Conservation (phyloP, 2,329 filamentous ascomycete genomes). For the Penicillium sp. region DNA sequence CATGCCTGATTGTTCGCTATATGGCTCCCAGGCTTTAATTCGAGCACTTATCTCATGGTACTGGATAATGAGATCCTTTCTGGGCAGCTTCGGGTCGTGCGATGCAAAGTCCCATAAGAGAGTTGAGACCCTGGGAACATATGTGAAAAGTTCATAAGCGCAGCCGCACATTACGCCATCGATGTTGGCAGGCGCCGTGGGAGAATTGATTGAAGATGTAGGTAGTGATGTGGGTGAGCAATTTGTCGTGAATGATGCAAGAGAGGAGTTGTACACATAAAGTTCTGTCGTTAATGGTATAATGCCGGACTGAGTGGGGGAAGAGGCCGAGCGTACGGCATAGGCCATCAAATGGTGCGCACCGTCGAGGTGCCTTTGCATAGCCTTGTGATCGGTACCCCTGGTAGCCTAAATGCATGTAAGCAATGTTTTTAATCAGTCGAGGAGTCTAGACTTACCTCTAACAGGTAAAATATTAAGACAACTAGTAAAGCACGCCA, state of each 20-base stretch:
- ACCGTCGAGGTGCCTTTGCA: constrained; percentile 15
- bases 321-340: constrained; percentile 1
- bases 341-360: constrained; percentile 17
- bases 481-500: constrained; percentile 13
- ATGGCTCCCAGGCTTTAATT: constrained; percentile 7
- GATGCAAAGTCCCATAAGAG: constrained; percentile 5
- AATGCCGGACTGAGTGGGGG: constrained; percentile 3
- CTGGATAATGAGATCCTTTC: no score
- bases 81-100: background rate
- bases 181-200: background rate
- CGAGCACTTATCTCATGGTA: constrained; percentile 1
- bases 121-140: constrained; percentile 7
- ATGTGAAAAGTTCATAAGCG: constrained; percentile 12
- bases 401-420: constrained; percentile 10
- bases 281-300: constrained; percentile 11
- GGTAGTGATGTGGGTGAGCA: background rate
- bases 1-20: constrained; percentile 7
- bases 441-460: background rate
- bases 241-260: constrained; percentile 14
- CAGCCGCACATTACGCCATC: constrained; percentile 16
- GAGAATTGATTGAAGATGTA: background rate
- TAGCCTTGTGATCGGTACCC: constrained; percentile 14
- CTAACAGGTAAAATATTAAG: constrained; percentile 16
- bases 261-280: constrained; percentile 15
- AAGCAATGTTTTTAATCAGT: background rate